Percentiles rank a stretch among this genome's conserved stretches.
Conservation (phyloP, 768 basidiomycete species). For the Glaciozyma martinii region DNA sequence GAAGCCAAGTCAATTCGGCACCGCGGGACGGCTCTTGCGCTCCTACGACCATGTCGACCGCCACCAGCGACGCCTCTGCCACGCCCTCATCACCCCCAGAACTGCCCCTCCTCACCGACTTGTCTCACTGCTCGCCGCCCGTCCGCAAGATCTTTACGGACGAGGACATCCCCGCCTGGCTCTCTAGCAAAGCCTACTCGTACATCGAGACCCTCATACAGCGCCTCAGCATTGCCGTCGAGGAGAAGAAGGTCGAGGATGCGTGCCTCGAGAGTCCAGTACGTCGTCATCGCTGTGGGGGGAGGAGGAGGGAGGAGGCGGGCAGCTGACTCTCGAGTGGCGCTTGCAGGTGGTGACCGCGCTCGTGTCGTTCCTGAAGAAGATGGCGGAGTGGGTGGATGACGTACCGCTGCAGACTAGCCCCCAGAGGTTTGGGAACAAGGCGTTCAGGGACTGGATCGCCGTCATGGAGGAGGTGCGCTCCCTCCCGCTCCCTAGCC, state of each 20-base stretch:
- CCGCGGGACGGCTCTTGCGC: too few relatives aligned
- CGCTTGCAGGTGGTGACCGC: conserved; percentile 38
- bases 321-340: background rate
- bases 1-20: too few relatives aligned
- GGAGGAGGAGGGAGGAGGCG: background rate
- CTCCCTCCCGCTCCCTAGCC: conserved; percentile 4
- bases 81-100: too few relatives aligned
- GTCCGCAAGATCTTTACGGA: conserved; percentile 53
- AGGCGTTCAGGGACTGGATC: conserved; percentile 81
- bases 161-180: conserved; percentile 71
- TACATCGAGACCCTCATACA: conserved; percentile 61
- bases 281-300: conserved; percentile 34
- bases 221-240: conserved; percentile 60
- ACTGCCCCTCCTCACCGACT: too few relatives aligned
- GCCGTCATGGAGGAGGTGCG: conserved; percentile 59
- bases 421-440: conserved; percentile 52
- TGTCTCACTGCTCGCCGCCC: too few relatives aligned
- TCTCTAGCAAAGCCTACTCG: conserved; percentile 57
- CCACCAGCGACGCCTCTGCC: too few relatives aligned
- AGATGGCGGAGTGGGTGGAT: conserved; percentile 64
- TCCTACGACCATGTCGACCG: too few relatives aligned
- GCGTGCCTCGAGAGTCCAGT: conserved; percentile 54
- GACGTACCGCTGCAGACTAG: conserved; percentile 61
- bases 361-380: conserved; percentile 54
- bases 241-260: conserved; percentile 64